A percentile compares a stretch with the other conserved stretches of the same genome.
phyloP scores from a whole-genome alignment of 495 filamentous ascomycete genomes.

The Aspergillus conjunctus region DNA sequence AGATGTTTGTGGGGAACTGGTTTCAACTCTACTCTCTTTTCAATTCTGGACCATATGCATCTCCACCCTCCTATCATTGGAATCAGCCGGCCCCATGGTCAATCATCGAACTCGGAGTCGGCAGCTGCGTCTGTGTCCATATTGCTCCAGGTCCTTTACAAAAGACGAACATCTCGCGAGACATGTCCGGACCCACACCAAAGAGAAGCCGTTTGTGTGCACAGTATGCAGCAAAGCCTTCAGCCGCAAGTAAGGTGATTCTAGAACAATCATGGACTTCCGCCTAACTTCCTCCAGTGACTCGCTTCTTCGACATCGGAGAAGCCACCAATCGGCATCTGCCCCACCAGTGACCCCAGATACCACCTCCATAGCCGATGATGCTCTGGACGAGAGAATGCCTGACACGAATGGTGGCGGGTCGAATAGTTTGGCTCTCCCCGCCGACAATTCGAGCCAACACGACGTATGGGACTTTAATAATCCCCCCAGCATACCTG shows the following conservation, averaged over 20 bases:
- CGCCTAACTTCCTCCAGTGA: constrained; percentile 24
- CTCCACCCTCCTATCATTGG: no score
- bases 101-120: neutral
- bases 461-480: no score
- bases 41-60: no score
- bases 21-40: no score
- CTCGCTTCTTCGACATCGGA: constrained; percentile 27
- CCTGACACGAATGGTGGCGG: neutral
- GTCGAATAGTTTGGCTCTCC: neutral
- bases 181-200: constrained; percentile 38
- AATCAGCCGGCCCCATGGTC: no score
- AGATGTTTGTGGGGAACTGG: no score
- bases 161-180: constrained; percentile 37
- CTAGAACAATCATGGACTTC: neutral
- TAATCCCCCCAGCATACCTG: constrained; percentile 16
- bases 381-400: neutral
- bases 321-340: neutral
- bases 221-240: constrained; percentile 30
- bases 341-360: neutral
- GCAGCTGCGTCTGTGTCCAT: constrained; percentile 27
- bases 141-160: constrained; percentile 31
- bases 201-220: constrained; percentile 39
- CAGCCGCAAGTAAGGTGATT: constrained; percentile 25
- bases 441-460: neutral
- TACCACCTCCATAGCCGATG: no score